Percentiles rank a stretch among this genome's conserved stretches.
Conservation (phyloP, 1,284 basidiomycete species). For the Anthracocystis panici-leucophaei region DNA sequence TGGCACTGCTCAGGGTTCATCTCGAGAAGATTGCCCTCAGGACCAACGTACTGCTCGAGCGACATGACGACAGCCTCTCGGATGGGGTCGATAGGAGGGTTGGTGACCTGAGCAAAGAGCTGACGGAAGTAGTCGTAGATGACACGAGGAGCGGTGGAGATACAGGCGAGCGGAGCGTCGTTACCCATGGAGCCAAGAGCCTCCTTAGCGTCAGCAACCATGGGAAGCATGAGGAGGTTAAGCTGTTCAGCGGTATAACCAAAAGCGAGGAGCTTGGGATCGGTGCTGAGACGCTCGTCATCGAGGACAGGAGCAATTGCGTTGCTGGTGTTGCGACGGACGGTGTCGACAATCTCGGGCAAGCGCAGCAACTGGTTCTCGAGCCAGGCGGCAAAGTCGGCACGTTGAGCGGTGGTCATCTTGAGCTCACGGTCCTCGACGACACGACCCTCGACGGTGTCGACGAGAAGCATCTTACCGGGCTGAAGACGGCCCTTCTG, state of each 20-base stretch:
- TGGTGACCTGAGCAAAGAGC: conserved; percentile 69
- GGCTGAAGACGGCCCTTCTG: conserved; percentile 67
- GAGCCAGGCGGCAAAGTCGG: conserved; percentile 68
- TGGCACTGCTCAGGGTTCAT: conserved; percentile 66
- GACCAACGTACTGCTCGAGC: conserved; percentile 66
- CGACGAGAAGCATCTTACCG: conserved; percentile 68
- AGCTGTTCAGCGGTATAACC: conserved; percentile 68
- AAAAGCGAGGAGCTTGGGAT: conserved; percentile 65
- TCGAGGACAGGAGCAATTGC: conserved; percentile 61
- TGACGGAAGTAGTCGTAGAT: conserved; percentile 69
- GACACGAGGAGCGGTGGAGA: conserved; percentile 62
- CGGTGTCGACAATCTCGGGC: conserved; percentile 59
- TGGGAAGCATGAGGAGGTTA: conserved; percentile 66
- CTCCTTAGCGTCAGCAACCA: conserved; percentile 65
- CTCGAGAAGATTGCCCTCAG: conserved; percentile 67
- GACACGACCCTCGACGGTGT: conserved; percentile 67
- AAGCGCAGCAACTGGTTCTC: conserved; percentile 65
- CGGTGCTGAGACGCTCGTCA: conserved; percentile 57
- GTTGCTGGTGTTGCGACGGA: conserved; percentile 45
- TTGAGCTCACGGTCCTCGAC: conserved; percentile 68
- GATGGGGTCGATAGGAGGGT: conserved; percentile 68
- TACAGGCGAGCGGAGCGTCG: conserved; percentile 65
- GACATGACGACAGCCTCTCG: conserved; percentile 68
- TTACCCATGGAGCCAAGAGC: conserved; percentile 69
- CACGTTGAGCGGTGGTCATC: conserved; percentile 63